These are phyloP conservation scores for Beauveria medogensis DNA, from an alignment of 2,329 filamentous ascomycete genomes.

Conservation along the genomic window DNA sequence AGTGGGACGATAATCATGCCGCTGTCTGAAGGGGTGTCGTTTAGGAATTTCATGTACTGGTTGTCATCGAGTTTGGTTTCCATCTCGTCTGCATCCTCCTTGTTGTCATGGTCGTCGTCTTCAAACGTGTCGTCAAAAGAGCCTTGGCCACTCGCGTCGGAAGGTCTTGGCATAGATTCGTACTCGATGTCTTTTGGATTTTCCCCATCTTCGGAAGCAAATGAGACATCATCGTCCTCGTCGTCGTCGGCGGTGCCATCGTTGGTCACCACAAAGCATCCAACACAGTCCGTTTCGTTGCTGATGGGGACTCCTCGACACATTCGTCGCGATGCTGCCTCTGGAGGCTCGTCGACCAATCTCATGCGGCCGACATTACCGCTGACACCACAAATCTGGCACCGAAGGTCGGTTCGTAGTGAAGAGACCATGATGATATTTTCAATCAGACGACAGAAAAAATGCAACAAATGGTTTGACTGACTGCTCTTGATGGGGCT, in stretches of 20 bases:
- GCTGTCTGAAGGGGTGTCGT: background rate
- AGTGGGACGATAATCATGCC: constrained; percentile 7
- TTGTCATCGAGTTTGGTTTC: background rate
- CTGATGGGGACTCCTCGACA: background rate
- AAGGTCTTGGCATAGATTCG: background rate
- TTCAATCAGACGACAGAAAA: background rate
- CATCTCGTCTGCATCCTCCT: background rate
- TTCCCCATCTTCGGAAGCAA: background rate
- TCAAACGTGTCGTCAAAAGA: background rate
- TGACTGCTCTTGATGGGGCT: background rate
- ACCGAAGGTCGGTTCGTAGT: constrained; percentile 13
- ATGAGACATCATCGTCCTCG: background rate
- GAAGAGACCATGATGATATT: background rate
- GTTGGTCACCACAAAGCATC: constrained; percentile 12
- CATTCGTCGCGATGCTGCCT: constrained; percentile 13
- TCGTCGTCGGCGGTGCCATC: background rate
- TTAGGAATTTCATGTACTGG: background rate
- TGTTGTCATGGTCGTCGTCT: background rate
- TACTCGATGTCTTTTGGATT: background rate
- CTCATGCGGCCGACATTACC: constrained; percentile 21
- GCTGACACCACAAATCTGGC: constrained; percentile 22
- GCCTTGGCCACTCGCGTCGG: background rate
- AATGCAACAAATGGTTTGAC: background rate
- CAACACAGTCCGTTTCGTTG: constrained; percentile 2
- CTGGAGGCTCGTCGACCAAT: constrained; percentile 15